Conservation (phyloP, 1,284 basidiomycete species). For the Irpex sp. region DNA sequence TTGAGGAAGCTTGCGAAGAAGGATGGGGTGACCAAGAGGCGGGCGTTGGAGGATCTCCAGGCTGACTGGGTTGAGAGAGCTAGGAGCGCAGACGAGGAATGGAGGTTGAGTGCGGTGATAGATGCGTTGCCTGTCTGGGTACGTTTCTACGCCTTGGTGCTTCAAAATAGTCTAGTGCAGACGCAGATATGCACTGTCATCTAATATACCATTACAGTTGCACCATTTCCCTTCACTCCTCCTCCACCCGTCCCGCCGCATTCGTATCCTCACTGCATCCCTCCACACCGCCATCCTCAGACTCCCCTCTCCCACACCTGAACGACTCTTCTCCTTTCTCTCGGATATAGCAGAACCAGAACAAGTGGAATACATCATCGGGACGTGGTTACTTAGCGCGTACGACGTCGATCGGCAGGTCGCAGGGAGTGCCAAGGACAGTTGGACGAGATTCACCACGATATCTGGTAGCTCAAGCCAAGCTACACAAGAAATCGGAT, state of each 20-base stretch:
- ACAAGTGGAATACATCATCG: slow-evolving; percentile 71
- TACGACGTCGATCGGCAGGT: slow-evolving; percentile 74
- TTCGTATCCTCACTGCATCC: slow-evolving; percentile 66
- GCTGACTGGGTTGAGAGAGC: slow-evolving; percentile 63
- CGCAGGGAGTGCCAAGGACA: slow-evolving; percentile 42
- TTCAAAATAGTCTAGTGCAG: too few relatives aligned
- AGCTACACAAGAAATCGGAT: background rate
- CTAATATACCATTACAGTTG: slow-evolving; percentile 43
- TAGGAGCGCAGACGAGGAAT: slow-evolving; percentile 29
- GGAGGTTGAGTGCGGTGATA: slow-evolving; percentile 46
- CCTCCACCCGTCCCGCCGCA: slow-evolving; percentile 76
- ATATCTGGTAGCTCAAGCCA: background rate
- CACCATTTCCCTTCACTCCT: slow-evolving; percentile 85
- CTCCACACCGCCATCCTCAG: slow-evolving; percentile 71
- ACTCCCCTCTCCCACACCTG: slow-evolving; percentile 42
- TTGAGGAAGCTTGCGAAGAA: slow-evolving; percentile 88
- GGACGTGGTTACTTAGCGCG: slow-evolving; percentile 75
- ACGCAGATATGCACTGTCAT: too few relatives aligned
- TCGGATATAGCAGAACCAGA: slow-evolving; percentile 48
- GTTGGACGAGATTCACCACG: slow-evolving; percentile 41
- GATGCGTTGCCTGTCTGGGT: slow-evolving; percentile 89
- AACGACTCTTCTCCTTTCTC: slow-evolving; percentile 54
- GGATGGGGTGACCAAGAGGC: slow-evolving; percentile 82
- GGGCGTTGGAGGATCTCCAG: slow-evolving; percentile 85
- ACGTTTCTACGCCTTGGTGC: slow-evolving; percentile 29